Conservation (phyloP, 495 filamentous ascomycete genomes). For the Lepraria neglecta region DNA sequence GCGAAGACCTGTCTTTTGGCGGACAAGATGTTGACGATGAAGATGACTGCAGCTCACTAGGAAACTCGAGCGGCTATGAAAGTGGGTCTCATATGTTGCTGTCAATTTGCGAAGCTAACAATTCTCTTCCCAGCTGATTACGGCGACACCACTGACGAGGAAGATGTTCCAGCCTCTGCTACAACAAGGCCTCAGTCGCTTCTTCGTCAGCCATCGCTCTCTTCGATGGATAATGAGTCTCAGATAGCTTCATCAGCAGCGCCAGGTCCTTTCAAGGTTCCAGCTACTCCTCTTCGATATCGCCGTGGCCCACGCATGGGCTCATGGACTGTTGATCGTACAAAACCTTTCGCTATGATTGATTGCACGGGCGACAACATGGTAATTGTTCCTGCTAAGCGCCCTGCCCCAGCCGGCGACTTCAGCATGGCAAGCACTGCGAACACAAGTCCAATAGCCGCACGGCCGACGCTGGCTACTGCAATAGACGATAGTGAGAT, state of each 20-base stretch:
- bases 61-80: constrained; percentile 69
- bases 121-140: constrained; percentile 54
- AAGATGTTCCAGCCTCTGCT: constrained; percentile 53
- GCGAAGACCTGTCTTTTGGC: constrained; percentile 35
- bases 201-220: constrained; percentile 47
- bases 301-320: constrained; percentile 52
- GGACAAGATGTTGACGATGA: constrained; percentile 33
- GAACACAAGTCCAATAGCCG: constrained; percentile 43
- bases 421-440: constrained; percentile 48
- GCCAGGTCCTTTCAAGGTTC: constrained; percentile 34
- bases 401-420: constrained; percentile 20
- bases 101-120: constrained; percentile 48
- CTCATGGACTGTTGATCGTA: constrained; percentile 48
- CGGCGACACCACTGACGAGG: constrained; percentile 82
- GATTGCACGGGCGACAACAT: constrained; percentile 64
- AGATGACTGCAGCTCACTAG: constrained; percentile 47
- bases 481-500: constrained; percentile 47
- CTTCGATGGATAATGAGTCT: constrained; percentile 11
- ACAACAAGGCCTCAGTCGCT: constrained; percentile 52
- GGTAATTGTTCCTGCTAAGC: constrained; percentile 55
- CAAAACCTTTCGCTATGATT: constrained; percentile 67
- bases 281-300: constrained; percentile 42
- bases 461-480: constrained; percentile 26
- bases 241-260: constrained; percentile 21
- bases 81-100: constrained; percentile 49